These are phyloP conservation scores for Suhomyces yuchorum DNA, from an alignment of 1,139 yeast species.

Conservation along the genomic window DNA sequence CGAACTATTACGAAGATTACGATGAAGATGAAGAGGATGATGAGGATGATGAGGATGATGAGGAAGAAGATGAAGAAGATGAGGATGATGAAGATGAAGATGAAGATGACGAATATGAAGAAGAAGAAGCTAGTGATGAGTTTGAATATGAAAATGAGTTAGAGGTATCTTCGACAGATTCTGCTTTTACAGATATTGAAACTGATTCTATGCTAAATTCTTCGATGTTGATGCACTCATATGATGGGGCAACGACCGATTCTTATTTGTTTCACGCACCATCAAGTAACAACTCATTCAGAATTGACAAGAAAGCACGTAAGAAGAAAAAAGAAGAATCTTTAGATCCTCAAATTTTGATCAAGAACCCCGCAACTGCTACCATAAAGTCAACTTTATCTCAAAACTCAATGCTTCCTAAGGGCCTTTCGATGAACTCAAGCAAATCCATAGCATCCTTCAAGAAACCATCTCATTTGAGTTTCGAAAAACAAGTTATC, in stretches of 20 bases:
- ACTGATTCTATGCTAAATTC: constrained; percentile 41
- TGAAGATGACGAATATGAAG: constrained; percentile 11
- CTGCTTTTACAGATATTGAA: constrained; percentile 50
- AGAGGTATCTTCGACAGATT: constrained; percentile 38
- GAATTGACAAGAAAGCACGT: constrained; percentile 18
- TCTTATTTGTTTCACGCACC: constrained; percentile 21
- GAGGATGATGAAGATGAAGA: constrained; percentile 9
- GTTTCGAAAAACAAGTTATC: constrained; percentile 29
- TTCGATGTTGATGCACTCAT: constrained; percentile 34
- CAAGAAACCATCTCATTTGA: constrained; percentile 16
- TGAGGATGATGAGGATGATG: constrained; percentile 16
- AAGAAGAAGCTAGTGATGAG: constrained; percentile 14
- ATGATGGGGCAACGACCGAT: constrained; percentile 16
- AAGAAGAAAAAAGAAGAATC: constrained; percentile 24
- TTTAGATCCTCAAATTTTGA: constrained; percentile 23
- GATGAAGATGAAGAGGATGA: constrained; percentile 2
- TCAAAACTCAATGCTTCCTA: constrained; percentile 11
- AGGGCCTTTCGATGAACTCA: constrained; percentile 1
- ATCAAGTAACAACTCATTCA: constrained; percentile 15
- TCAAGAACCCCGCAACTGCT: constrained; percentile 14
- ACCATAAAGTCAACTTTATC: constrained; percentile 10
- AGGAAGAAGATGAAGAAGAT: background rate
- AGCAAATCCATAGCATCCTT: constrained; percentile 2
- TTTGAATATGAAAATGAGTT: constrained; percentile 20
- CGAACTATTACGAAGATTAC: constrained; percentile 2